A percentile compares a stretch with the other conserved stretches of the same genome.
Conservation (phyloP, 1,139 yeast genomes). For the Pichia terricola region DNA sequence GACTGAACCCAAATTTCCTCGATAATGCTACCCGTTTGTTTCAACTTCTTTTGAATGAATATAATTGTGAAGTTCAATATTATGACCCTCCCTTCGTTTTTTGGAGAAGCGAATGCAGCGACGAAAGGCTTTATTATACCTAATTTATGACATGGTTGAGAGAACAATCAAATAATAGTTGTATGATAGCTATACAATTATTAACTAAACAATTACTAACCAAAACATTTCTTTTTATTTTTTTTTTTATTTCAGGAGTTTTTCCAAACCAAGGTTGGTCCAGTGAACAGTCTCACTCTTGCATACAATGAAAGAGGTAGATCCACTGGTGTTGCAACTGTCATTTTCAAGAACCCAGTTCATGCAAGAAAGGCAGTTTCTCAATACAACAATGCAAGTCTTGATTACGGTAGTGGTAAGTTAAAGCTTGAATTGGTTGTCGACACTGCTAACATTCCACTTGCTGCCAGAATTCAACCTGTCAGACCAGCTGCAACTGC, state of each 20-base stretch:
- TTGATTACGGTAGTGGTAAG: constrained; percentile 75
- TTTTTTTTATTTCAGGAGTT: constrained; percentile 52
- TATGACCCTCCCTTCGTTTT: too few species aligned
- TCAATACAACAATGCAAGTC: constrained; percentile 85
- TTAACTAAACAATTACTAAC: constrained; percentile 11
- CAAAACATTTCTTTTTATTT: not conserved
- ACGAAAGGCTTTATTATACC: too few species aligned
- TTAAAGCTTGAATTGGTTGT: constrained; percentile 78
- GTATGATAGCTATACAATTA: too few species aligned
- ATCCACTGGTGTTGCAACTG: constrained; percentile 86
- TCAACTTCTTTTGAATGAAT: too few species aligned
- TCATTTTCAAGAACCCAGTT: constrained; percentile 59
- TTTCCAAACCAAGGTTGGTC: constrained; percentile 82
- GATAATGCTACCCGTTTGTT: too few species aligned
- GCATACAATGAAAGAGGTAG: constrained; percentile 82
- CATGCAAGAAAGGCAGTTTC: constrained; percentile 72
- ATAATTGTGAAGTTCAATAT: too few species aligned
- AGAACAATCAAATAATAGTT: too few species aligned
- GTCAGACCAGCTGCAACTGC: constrained; percentile 7
- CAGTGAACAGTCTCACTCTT: constrained; percentile 61
- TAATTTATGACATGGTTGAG: too few species aligned
- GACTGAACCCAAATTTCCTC: too few species aligned
- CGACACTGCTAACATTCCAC: constrained; percentile 76
- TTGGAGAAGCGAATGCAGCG: too few species aligned
- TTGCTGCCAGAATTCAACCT: constrained; percentile 61